A percentile compares a stretch with the other conserved stretches of the same genome.
Conservation (phyloP, 192 early-diverging fungal species). For the Kappamyces sp. region DNA sequence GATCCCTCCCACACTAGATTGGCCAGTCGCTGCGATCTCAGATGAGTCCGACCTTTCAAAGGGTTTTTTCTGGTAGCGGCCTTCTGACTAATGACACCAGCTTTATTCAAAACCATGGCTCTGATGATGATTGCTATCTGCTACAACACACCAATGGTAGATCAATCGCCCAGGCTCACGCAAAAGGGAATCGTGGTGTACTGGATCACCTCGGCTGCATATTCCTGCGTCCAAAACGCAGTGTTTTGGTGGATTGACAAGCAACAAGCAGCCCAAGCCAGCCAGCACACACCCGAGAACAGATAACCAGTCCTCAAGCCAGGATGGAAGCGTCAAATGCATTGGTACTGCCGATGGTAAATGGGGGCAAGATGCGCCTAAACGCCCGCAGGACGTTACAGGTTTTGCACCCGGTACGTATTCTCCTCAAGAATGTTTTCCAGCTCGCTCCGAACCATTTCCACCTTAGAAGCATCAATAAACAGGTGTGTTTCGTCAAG, state of each 20-base stretch:
- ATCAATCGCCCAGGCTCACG: no score
- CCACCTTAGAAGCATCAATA: conserved; percentile 42
- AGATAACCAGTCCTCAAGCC: conserved; percentile 8
- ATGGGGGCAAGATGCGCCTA: no score
- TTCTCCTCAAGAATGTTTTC: conserved; percentile 13
- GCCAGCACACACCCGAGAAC: conserved; percentile 24
- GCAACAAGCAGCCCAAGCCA: conserved; percentile 29
- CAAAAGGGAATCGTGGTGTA: conserved; percentile 58
- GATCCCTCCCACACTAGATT: not conserved
- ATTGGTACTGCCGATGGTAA: no score
- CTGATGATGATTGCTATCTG: not conserved
- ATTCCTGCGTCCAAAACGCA: conserved; percentile 58
- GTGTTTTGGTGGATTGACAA: conserved; percentile 31
- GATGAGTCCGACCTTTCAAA: not conserved
- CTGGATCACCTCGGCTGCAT: conserved; percentile 65
- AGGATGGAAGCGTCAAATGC: no score
- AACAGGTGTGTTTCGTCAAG: conserved; percentile 78
- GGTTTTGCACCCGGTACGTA: conserved; percentile 4
- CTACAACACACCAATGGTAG: not conserved
- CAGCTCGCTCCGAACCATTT: not conserved
- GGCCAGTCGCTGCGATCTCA: no score
- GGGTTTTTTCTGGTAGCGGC: not conserved
- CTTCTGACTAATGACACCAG: no score
- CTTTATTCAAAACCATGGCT: not conserved
- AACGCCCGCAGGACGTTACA: no score